Conservation (phyloP, 768 basidiomycete species). For the Lepiota brunneoincarnata region DNA sequence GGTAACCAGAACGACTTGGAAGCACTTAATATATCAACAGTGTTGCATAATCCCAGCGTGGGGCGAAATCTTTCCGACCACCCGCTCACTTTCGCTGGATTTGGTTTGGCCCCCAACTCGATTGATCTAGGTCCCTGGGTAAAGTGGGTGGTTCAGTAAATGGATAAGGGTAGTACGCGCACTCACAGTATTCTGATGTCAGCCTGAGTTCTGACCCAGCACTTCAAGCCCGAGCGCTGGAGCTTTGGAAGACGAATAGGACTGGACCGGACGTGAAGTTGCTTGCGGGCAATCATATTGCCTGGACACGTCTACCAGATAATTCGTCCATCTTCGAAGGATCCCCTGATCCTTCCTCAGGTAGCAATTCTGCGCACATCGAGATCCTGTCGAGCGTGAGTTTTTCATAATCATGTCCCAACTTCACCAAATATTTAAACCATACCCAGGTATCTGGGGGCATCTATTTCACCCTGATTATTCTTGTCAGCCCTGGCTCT, state of each 20-base stretch:
- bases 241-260: conserved; percentile 12
- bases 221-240: conserved; percentile 7
- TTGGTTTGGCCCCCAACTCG: neutral
- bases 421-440: neutral
- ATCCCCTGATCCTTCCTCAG: conserved; percentile 11
- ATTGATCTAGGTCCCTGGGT: conserved; percentile 11
- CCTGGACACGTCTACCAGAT: conserved; percentile 9
- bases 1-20: conserved; percentile 8
- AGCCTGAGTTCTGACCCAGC: neutral
- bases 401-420: neutral
- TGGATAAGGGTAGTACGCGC: neutral
- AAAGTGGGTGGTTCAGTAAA: neutral
- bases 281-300: conserved; percentile 3
- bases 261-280: conserved; percentile 7
- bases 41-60: conserved; percentile 65
- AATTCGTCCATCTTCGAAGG: conserved; percentile 1
- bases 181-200: neutral
- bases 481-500: conserved; percentile 25
- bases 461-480: conserved; percentile 18
- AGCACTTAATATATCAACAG: neutral
- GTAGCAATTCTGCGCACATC: conserved; percentile 12
- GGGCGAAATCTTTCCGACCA: conserved; percentile 79
- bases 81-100: conserved; percentile 1
- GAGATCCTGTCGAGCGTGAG: conserved; percentile 7
- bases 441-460: conserved; percentile 15